Evolutionary conservation across 1,284 basidiomycete genomes (phyloP).

Genomic region (Trichosporon coremiiforme): DNA sequence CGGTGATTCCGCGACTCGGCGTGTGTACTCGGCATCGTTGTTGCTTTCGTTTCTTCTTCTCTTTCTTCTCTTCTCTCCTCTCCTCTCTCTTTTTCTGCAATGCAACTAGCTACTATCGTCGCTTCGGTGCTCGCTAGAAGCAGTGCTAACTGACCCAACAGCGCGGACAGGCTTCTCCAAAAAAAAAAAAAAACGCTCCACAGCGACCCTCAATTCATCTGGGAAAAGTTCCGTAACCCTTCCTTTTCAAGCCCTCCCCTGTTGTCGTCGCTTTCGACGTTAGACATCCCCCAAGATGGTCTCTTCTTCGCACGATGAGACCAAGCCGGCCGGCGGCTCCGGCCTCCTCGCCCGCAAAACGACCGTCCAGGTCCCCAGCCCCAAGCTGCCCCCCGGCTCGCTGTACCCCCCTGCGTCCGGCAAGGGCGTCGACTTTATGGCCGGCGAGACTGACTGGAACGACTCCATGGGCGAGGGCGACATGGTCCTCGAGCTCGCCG

Average conservation of each 20-base stretch:
- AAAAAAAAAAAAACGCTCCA: slow-evolving; percentile 15
- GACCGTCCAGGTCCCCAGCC: slow-evolving; percentile 18
- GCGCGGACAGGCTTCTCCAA: neutral
- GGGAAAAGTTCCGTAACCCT: neutral
- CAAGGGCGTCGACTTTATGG: slow-evolving; percentile 53
- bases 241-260: neutral
- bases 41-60: slow-evolving; percentile 33
- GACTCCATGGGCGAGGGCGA: slow-evolving; percentile 52
- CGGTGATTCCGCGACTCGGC: neutral
- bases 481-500: slow-evolving; percentile 83
- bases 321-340: slow-evolving; percentile 27
- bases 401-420: slow-evolving; percentile 55
- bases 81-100: slow-evolving; percentile 22
- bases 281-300: slow-evolving; percentile 28
- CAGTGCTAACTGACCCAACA: slow-evolving; percentile 15
- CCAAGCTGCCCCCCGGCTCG: slow-evolving; percentile 38
- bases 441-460: slow-evolving; percentile 47
- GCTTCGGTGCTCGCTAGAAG: slow-evolving; percentile 16
- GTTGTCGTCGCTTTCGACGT: neutral
- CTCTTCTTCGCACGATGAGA: slow-evolving; percentile 29
- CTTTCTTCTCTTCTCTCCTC: slow-evolving; percentile 22
- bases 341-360: slow-evolving; percentile 34
- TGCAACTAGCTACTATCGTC: slow-evolving; percentile 21
- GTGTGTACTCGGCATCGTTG: slow-evolving; percentile 21
- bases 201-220: neutral